Conservation (phyloP, 805 yeast species). For the Dipodascopsis uninucleata region DNA sequence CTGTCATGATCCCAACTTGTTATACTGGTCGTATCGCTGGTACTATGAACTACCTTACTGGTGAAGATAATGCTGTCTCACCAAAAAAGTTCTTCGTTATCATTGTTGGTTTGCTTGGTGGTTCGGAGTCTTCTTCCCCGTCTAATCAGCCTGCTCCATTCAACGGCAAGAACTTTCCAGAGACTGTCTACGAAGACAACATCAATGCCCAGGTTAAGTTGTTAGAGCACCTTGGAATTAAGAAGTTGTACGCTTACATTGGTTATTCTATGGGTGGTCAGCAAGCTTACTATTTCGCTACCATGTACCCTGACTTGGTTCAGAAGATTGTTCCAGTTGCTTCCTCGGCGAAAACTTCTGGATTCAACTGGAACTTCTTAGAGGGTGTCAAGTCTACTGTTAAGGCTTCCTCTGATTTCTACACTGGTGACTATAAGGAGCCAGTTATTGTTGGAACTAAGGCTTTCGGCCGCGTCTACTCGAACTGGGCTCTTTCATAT, state of each 20-base stretch:
- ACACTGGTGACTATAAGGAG: slow-evolving; percentile 21
- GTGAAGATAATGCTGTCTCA: slow-evolving; percentile 22
- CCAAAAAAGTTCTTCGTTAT: slow-evolving; percentile 27
- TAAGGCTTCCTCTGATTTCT: slow-evolving; percentile 22
- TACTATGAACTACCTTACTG: slow-evolving; percentile 19
- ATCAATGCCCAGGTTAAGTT: slow-evolving; percentile 25
- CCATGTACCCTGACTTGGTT: slow-evolving; percentile 25
- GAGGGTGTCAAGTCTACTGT: slow-evolving; percentile 26
- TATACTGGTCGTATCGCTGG: slow-evolving; percentile 27
- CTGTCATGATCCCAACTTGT: slow-evolving; percentile 27
- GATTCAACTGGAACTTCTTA: slow-evolving; percentile 26
- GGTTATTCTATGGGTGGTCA: slow-evolving; percentile 30
- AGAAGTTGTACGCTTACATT: slow-evolving; percentile 24
- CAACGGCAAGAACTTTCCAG: slow-evolving; percentile 27
- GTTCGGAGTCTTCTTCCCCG: slow-evolving; percentile 28
- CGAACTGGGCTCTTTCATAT: slow-evolving; percentile 27
- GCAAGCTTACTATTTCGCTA: slow-evolving; percentile 27
- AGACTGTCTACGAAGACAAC: slow-evolving; percentile 27
- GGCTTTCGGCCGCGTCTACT: slow-evolving; percentile 29
- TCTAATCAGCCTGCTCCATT: slow-evolving; percentile 27
- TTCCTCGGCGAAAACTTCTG: slow-evolving; percentile 27
- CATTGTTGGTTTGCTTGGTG: slow-evolving; percentile 26
- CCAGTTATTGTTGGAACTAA: slow-evolving; percentile 20
- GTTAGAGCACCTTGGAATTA: slow-evolving; percentile 20
- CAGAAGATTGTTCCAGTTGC: slow-evolving; percentile 25